Conservation (phyloP, 345 rosid genomes). For the Salix caprea region DNA sequence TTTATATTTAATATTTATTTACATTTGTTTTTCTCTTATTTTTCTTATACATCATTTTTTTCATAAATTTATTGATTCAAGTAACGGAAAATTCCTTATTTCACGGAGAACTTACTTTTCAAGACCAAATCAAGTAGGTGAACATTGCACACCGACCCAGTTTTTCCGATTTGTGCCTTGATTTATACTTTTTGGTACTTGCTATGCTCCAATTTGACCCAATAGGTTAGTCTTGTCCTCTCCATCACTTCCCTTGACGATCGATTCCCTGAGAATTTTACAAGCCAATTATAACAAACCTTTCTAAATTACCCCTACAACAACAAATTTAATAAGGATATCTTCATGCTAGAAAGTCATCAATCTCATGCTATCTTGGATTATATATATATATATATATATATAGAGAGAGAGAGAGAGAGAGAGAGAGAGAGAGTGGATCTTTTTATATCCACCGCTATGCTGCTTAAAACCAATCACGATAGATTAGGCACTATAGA, state of each 20-base stretch:
- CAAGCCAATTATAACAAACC: background rate
- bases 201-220: background rate
- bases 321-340: background rate
- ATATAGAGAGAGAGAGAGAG: too few species aligned
- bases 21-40: too few species aligned
- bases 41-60: too few species aligned
- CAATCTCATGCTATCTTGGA: background rate
- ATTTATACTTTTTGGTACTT: background rate
- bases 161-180: constrained; percentile 1
- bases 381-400: too few species aligned
- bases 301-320: background rate
- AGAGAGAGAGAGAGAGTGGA: background rate
- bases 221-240: background rate
- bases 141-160: background rate
- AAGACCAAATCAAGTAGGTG: background rate
- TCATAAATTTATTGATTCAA: too few species aligned
- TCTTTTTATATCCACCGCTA: background rate
- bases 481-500: background rate
- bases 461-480: background rate
- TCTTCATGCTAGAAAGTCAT: background rate
- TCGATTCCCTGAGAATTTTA: background rate
- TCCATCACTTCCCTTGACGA: background rate
- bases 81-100: too few species aligned
- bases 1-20: too few species aligned
- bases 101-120: too few species aligned